Conservation (phyloP, 2,329 filamentous ascomycete species). For the Bisporella sp. region DNA sequence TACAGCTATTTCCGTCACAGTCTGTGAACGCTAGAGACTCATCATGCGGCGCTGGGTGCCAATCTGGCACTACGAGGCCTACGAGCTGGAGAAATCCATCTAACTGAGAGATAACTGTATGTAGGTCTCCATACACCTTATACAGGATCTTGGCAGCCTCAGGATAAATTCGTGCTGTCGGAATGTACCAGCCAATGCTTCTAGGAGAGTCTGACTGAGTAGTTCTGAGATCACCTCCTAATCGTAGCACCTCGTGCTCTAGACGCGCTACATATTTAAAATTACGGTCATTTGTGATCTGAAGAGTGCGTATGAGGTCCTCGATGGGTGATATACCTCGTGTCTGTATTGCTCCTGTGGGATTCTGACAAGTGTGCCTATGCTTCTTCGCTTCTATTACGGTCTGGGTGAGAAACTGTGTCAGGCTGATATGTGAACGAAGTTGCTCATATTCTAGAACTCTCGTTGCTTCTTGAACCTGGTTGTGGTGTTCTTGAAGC, state of each 20-base stretch:
- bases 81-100: too few species aligned
- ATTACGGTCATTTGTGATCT: neutral
- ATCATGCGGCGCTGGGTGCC: too few species aligned
- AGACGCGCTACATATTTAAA: neutral
- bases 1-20: too few species aligned
- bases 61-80: too few species aligned
- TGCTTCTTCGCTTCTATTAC: neutral
- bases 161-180: too few species aligned
- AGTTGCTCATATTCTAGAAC: neutral
- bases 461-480: neutral
- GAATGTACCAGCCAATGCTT: too few species aligned
- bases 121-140: too few species aligned
- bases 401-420: neutral
- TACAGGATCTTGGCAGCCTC: too few species aligned
- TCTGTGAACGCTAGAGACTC: too few species aligned
- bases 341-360: neutral
- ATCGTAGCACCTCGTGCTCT: neutral
- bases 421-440: neutral
- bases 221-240: neutral
- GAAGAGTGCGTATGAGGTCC: neutral
- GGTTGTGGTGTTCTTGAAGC: neutral
- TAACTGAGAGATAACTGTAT: too few species aligned
- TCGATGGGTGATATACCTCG: neutral
- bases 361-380: neutral
- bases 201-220: neutral